Evolutionary conservation across 352 stramenopile species (phyloP).

Genomic region (Pythium dissimile): DNA sequence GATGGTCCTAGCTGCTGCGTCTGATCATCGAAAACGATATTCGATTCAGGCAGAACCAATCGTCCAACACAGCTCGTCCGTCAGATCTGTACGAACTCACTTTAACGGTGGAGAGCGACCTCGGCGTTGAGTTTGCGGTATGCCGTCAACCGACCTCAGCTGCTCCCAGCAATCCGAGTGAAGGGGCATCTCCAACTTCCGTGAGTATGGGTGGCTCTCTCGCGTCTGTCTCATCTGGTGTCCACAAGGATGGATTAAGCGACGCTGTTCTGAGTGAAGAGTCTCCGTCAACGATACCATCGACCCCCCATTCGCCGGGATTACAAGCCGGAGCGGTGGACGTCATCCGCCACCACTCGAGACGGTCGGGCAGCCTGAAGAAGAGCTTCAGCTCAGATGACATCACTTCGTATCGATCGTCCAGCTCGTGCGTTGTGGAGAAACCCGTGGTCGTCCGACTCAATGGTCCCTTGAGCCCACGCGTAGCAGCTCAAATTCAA

Average conservation of each 20-base stretch:
- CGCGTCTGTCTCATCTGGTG: conserved; percentile 14
- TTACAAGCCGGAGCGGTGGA: neutral
- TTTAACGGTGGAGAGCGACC: conserved; percentile 41
- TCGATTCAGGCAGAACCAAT: conserved; percentile 25
- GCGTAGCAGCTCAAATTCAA: conserved; percentile 21
- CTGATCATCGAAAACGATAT: conserved; percentile 70
- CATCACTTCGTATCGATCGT: conserved; percentile 34
- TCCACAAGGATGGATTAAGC: conserved; percentile 2
- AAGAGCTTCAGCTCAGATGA: conserved; percentile 66
- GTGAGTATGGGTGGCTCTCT: neutral
- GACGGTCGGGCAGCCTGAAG: conserved; percentile 2
- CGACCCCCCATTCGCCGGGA: too few species aligned
- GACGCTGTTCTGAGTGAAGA: conserved; percentile 20
- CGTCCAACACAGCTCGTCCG: neutral
- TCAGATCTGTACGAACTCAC: conserved; percentile 55
- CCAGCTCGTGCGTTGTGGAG: conserved; percentile 40
- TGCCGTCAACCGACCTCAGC: conserved; percentile 46
- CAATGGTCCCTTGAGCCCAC: conserved; percentile 5
- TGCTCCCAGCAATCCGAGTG: neutral
- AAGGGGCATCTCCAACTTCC: neutral
- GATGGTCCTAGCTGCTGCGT: conserved; percentile 44
- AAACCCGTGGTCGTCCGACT: conserved; percentile 42
- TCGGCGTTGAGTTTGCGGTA: conserved; percentile 55
- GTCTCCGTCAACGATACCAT: neutral
- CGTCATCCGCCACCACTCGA: neutral